phyloP scores from a whole-genome alignment of 768 basidiomycete genomes.

The Tylopilus subfusipes region DNA sequence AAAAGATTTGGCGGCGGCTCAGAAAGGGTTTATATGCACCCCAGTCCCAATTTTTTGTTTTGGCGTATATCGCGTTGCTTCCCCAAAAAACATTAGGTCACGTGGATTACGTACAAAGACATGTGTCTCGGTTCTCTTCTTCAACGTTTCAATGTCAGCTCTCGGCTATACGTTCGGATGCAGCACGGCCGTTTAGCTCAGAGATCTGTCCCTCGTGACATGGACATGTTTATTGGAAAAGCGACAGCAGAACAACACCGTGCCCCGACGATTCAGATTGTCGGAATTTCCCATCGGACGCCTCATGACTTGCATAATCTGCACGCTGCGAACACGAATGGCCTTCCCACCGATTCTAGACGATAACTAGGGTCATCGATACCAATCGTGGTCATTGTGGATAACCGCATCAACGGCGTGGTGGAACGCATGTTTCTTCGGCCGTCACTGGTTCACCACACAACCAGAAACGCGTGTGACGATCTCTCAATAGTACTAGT shows the following conservation, averaged over 20 bases:
- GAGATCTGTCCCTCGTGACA: neutral
- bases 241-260: neutral
- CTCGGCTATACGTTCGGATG: neutral
- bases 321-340: conserved; percentile 10
- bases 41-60: conserved; percentile 33
- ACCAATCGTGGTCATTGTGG: conserved; percentile 23
- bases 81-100: conserved; percentile 30
- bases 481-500: neutral
- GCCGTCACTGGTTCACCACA: neutral
- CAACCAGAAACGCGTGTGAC: neutral
- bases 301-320: conserved; percentile 13
- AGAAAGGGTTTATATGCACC: conserved; percentile 22
- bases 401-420: conserved; percentile 19
- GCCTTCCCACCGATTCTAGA: neutral
- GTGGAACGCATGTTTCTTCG: conserved; percentile 12
- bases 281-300: neutral
- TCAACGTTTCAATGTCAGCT: conserved; percentile 1
- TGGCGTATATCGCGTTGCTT: conserved; percentile 19
- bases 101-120: conserved; percentile 25
- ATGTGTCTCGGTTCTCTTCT: conserved; percentile 2
- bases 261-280: neutral
- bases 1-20: conserved; percentile 4
- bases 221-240: neutral
- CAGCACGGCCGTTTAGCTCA: neutral
- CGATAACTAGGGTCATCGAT: conserved; percentile 22